phyloP scores from a whole-genome alignment of 805 yeast genomes.

The Candida krabiensis region DNA sequence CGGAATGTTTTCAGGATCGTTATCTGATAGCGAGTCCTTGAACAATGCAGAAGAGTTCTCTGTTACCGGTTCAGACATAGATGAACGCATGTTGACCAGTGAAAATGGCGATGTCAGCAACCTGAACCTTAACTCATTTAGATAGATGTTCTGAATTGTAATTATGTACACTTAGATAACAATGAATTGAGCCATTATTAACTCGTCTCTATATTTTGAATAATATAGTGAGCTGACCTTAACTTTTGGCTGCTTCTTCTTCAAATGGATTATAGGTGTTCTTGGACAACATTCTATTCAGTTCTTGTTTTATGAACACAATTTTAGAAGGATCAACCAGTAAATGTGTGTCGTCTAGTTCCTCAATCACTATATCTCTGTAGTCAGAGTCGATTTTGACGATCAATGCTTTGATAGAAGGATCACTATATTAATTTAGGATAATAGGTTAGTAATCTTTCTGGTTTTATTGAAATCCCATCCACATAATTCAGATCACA shows the following conservation, averaged over 20 bases:
- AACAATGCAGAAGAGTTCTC: conserved; percentile 14
- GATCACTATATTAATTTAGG: conserved; percentile 57
- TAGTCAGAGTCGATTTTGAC: conserved; percentile 74
- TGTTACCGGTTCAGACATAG: conserved; percentile 13
- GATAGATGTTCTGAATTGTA: conserved; percentile 2
- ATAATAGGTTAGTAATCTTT: no score
- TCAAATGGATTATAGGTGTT: conserved; percentile 77
- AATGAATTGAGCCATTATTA: neutral
- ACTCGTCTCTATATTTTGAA: neutral
- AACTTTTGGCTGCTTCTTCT: conserved; percentile 57
- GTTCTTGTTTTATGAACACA: conserved; percentile 70
- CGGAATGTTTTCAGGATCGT: conserved; percentile 29
- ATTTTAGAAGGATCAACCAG: conserved; percentile 78
- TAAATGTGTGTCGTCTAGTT: conserved; percentile 88
- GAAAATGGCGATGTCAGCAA: conserved; percentile 27
- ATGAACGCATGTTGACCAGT: conserved; percentile 10
- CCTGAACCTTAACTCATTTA: conserved; percentile 16
- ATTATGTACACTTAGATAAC: neutral
- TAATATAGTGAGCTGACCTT: conserved; percentile 2
- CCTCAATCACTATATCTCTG: conserved; percentile 72
- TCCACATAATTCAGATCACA: no score
- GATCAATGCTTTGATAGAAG: conserved; percentile 86
- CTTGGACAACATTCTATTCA: conserved; percentile 72
- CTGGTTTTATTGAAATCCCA: no score
- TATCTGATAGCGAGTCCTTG: conserved; percentile 10